phyloP scores from a whole-genome alignment of 163 green algal species.

The Coccomyxa subellipsoidea region DNA sequence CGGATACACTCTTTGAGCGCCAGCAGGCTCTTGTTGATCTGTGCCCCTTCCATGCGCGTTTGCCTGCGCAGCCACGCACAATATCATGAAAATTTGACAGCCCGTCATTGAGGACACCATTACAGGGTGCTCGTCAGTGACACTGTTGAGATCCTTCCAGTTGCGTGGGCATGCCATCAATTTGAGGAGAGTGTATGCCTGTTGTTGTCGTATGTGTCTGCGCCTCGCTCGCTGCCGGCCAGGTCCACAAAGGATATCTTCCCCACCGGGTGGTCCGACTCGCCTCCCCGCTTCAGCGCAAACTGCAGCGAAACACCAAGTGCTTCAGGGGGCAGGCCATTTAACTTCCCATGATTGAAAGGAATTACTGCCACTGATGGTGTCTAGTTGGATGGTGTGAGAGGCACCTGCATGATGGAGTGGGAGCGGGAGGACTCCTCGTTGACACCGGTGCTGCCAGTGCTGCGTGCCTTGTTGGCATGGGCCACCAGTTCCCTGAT shows the following conservation, averaged over 20 bases:
- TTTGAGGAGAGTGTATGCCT: neutral
- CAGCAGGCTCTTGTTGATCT: constrained; percentile 99
- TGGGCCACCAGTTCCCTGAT: constrained; percentile 84
- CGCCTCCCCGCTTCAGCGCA: constrained; percentile 56
- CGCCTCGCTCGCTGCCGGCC: constrained; percentile 93
- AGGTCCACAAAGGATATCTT: constrained; percentile 99
- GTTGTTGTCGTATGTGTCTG: constrained; percentile 76
- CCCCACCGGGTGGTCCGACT: constrained; percentile 28
- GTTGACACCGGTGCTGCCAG: constrained; percentile 93
- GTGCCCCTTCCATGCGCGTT: constrained; percentile 94
- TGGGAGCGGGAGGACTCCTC: constrained; percentile 91
- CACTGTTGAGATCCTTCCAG: neutral
- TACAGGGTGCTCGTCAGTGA: too few species aligned
- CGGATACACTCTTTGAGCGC: constrained; percentile 91
- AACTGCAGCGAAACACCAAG: too few species aligned
- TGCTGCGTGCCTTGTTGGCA: constrained; percentile 68
- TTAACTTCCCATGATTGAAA: too few species aligned
- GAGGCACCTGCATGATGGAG: constrained; percentile 81
- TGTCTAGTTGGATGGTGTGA: neutral
- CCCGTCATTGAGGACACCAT: neutral
- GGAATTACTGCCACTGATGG: neutral
- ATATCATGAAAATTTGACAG: neutral
- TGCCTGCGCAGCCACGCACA: constrained; percentile 44
- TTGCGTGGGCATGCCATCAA: neutral
- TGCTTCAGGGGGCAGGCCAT: too few species aligned